Conservation (phyloP, 2,329 filamentous ascomycete genomes). For the Akanthomyces uredinophilus region DNA sequence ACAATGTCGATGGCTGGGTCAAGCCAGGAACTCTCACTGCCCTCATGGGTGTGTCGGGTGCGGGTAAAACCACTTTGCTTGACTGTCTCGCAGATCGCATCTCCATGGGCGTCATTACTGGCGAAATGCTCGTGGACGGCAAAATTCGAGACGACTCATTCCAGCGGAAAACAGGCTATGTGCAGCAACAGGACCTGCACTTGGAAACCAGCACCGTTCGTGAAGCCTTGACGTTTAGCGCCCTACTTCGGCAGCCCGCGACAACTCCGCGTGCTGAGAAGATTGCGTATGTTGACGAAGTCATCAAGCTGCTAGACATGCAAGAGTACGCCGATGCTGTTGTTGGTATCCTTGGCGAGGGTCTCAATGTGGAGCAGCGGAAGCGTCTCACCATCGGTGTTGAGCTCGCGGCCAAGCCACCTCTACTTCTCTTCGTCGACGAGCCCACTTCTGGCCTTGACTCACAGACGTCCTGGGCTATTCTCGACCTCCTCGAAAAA, state of each 20-base stretch:
- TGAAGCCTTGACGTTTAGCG: slow-evolving; percentile 82
- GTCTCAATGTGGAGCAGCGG: slow-evolving; percentile 66
- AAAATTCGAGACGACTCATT: slow-evolving; percentile 71
- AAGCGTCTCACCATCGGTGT: slow-evolving; percentile 89
- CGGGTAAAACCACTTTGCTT: slow-evolving; percentile 79
- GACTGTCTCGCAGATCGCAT: slow-evolving; percentile 65
- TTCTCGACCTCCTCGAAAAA: slow-evolving; percentile 82
- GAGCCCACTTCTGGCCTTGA: slow-evolving; percentile 94
- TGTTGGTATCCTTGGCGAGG: slow-evolving; percentile 85
- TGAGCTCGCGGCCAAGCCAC: slow-evolving; percentile 86
- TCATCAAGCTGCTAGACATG: slow-evolving; percentile 89
- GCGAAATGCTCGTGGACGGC: slow-evolving; percentile 54
- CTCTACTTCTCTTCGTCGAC: slow-evolving; percentile 84
- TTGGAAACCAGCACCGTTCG: slow-evolving; percentile 78
- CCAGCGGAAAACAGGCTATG: slow-evolving; percentile 88
- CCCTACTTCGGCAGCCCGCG: slow-evolving; percentile 76
- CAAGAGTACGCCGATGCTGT: slow-evolving; percentile 83
- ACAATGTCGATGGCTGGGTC: no score
- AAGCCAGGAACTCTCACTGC: no score
- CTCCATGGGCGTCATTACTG: slow-evolving; percentile 55
- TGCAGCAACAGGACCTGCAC: slow-evolving; percentile 89
- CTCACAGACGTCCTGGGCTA: slow-evolving; percentile 89
- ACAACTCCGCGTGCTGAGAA: slow-evolving; percentile 66
- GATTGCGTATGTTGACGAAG: slow-evolving; percentile 80
- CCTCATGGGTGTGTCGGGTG: slow-evolving; percentile 78